Percentiles rank a stretch among this genome's conserved stretches.
Conservation (phyloP, 306 rosid genomes). For the Vigna nakashimae region DNA sequence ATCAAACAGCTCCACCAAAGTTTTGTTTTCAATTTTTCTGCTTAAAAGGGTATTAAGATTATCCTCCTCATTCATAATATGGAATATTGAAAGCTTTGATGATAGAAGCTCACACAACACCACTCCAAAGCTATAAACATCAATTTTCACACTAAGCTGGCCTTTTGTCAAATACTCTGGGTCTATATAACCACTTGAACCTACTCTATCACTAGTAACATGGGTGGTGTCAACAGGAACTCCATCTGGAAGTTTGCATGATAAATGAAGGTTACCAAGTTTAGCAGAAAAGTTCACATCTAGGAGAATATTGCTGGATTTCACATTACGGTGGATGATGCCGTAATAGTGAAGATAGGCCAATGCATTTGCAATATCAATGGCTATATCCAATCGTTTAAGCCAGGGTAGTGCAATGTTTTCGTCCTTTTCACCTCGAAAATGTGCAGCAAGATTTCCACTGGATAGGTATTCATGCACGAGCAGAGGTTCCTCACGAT, state of each 20-base stretch:
- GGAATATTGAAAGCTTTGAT: constrained; percentile 1
- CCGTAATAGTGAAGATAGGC: constrained; percentile 38
- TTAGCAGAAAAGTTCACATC: constrained; percentile 37
- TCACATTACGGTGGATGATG: constrained; percentile 32
- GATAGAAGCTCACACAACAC: constrained; percentile 38
- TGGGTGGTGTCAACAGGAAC: background rate
- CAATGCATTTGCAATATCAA: constrained; percentile 41
- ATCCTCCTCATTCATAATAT: background rate
- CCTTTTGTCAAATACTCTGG: constrained; percentile 33
- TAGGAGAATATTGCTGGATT: constrained; percentile 39
- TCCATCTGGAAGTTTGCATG: constrained; percentile 32
- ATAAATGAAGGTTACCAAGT: background rate
- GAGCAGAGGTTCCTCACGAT: constrained; percentile 14
- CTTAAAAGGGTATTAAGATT: background rate
- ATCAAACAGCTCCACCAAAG: constrained; percentile 23
- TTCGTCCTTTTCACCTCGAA: background rate
- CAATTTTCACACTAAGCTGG: constrained; percentile 19
- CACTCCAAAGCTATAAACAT: constrained; percentile 47
- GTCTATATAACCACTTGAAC: constrained; percentile 35
- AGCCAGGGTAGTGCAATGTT: background rate
- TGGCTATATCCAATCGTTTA: constrained; percentile 39
- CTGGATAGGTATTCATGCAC: constrained; percentile 37
- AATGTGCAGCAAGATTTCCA: constrained; percentile 38
- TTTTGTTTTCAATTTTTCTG: constrained; percentile 10
- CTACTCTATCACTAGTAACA: constrained; percentile 11